A percentile compares a stretch with the other conserved stretches of the same genome.
These are phyloP conservation scores for Protomyces gravidus DNA, from an alignment of 1,139 yeast species.

Conservation along the genomic window DNA sequence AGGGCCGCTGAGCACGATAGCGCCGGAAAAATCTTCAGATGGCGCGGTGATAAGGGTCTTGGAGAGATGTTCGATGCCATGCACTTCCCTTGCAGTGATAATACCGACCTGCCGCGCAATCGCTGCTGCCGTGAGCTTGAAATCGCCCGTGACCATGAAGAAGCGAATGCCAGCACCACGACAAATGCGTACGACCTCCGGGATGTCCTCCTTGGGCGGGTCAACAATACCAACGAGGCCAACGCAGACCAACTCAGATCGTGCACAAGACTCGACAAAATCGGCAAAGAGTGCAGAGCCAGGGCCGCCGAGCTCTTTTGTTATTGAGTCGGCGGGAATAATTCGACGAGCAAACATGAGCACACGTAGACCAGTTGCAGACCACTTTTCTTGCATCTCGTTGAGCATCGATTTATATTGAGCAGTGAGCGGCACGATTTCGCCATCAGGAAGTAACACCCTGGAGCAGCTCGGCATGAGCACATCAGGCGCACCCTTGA, in stretches of 20 bases:
- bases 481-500: slow-evolving; percentile 54
- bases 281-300: slow-evolving; percentile 32
- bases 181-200: slow-evolving; percentile 44
- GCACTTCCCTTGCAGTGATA: slow-evolving; percentile 36
- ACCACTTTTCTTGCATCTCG: slow-evolving; percentile 44
- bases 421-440: slow-evolving; percentile 31
- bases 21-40: slow-evolving; percentile 37
- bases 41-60: slow-evolving; percentile 13
- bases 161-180: slow-evolving; percentile 51
- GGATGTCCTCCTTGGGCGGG: slow-evolving; percentile 50
- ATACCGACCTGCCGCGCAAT: slow-evolving; percentile 52
- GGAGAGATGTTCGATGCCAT: slow-evolving; percentile 38
- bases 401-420: slow-evolving; percentile 36
- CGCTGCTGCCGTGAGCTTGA: slow-evolving; percentile 51
- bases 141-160: slow-evolving; percentile 56
- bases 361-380: slow-evolving; percentile 49
- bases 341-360: slow-evolving; percentile 40
- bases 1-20: slow-evolving; percentile 45
- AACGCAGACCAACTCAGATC: slow-evolving; percentile 39
- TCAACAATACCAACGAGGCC: slow-evolving; percentile 53
- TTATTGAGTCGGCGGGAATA: not conserved
- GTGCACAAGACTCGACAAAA: slow-evolving; percentile 28
- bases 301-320: slow-evolving; percentile 12
- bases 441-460: slow-evolving; percentile 36
- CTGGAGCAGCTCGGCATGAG: slow-evolving; percentile 43